A percentile compares a stretch with the other conserved stretches of the same genome.
Evolutionary conservation across 495 filamentous ascomycete genomes (phyloP).

Genomic region (Hyaloscypha bicolor): DNA sequence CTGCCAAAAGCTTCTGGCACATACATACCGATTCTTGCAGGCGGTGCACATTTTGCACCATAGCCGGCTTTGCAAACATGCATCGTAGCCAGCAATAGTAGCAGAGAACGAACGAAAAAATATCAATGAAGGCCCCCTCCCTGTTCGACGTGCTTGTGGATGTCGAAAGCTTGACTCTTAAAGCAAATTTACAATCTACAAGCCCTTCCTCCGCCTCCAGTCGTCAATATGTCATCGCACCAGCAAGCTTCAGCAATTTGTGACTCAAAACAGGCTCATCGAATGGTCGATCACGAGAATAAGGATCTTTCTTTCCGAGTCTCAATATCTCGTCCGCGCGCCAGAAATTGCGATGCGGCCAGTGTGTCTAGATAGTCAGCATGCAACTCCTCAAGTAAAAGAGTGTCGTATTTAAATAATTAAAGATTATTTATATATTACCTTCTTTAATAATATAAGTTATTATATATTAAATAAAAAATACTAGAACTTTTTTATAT

Average conservation of each 20-base stretch:
- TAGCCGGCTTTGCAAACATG: not conserved
- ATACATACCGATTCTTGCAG: no score
- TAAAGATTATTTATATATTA: no score
- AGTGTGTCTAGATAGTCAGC: slow-evolving; percentile 40
- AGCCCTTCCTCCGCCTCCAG: not conserved
- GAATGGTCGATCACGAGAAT: slow-evolving; percentile 13
- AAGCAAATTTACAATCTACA: no score
- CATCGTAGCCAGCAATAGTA: not conserved
- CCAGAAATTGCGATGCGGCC: slow-evolving; percentile 42
- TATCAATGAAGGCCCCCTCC: not conserved
- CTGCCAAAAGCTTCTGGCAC: not conserved
- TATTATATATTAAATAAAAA: no score
- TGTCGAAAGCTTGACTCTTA: no score
- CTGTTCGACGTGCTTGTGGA: no score
- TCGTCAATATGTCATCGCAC: slow-evolving; percentile 7
- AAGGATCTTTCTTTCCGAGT: slow-evolving; percentile 19
- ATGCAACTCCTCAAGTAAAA: not conserved
- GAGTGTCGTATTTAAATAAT: no score
- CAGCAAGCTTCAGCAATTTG: slow-evolving; percentile 19
- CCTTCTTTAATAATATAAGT: no score
- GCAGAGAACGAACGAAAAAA: not conserved
- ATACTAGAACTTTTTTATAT: no score
- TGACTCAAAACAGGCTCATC: slow-evolving; percentile 18
- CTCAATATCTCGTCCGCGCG: slow-evolving; percentile 9
- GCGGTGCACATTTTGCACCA: not conserved